phyloP scores from a whole-genome alignment of 2,329 filamentous ascomycete genomes.

The Zopfia rhizophila region DNA sequence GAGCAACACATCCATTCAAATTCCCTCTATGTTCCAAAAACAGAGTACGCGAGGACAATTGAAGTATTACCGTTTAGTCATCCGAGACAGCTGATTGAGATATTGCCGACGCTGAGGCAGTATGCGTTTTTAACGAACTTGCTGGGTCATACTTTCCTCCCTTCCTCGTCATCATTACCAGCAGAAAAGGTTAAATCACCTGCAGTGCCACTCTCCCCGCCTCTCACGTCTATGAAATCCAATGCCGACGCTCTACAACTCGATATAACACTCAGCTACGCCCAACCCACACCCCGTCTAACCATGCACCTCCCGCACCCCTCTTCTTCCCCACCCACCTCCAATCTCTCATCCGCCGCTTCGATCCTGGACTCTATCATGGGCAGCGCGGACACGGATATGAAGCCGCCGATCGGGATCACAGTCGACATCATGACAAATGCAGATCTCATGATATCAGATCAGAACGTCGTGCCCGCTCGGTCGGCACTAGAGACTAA shows the following conservation, averaged over 20 bases:
- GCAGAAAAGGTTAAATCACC: constrained; percentile 18
- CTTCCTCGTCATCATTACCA: constrained; percentile 33
- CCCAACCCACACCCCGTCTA: constrained; percentile 44
- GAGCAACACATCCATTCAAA: constrained; percentile 59
- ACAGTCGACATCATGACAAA: constrained; percentile 69
- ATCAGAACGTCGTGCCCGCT: constrained; percentile 64
- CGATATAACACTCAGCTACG: constrained; percentile 45
- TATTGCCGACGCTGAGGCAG: constrained; percentile 77
- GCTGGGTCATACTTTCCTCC: constrained; percentile 69
- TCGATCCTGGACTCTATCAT: background rate
- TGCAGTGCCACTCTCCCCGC: constrained; percentile 28
- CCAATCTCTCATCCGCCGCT: constrained; percentile 9
- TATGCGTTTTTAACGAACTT: constrained; percentile 76
- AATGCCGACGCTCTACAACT: constrained; percentile 28
- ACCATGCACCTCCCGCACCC: constrained; percentile 44
- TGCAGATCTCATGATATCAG: constrained; percentile 67
- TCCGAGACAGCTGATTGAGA: constrained; percentile 76
- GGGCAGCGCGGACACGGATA: background rate
- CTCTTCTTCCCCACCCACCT: constrained; percentile 15
- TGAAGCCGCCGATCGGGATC: constrained; percentile 58
- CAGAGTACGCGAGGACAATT: constrained; percentile 75
- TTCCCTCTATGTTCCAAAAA: constrained; percentile 75
- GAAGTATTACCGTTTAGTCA: constrained; percentile 79
- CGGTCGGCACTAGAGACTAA: constrained; percentile 13
- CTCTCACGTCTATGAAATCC: constrained; percentile 36